Conservation (phyloP, 305 asterid species). For the Plantago coronopus region DNA sequence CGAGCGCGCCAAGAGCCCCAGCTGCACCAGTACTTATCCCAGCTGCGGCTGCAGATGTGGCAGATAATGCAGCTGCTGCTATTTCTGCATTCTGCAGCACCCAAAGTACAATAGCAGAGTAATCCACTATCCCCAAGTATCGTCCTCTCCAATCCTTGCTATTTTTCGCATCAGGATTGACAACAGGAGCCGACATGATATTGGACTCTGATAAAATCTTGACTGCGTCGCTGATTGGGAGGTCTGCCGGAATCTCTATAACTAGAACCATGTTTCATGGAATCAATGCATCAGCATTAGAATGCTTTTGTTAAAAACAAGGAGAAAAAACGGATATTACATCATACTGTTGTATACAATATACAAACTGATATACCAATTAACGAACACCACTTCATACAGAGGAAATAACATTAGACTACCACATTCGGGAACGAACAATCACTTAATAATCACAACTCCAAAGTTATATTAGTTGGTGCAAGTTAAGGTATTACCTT, state of each 20-base stretch:
- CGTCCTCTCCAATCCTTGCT: slow-evolving; percentile 57
- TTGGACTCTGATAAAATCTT: slow-evolving; percentile 66
- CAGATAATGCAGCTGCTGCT: slow-evolving; percentile 73
- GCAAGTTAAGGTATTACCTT: slow-evolving; percentile 40
- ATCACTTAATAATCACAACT: too few species aligned
- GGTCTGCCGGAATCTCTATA: slow-evolving; percentile 66
- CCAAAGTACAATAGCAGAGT: slow-evolving; percentile 76
- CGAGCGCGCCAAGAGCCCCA: slow-evolving; percentile 76
- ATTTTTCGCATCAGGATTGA: slow-evolving; percentile 37
- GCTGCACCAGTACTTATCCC: slow-evolving; percentile 77
- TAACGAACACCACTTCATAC: too few species aligned
- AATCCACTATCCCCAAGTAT: slow-evolving; percentile 74
- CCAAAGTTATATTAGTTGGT: too few species aligned
- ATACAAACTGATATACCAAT: too few species aligned
- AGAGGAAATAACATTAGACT: too few species aligned
- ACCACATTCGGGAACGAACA: too few species aligned
- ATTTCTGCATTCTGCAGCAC: slow-evolving; percentile 69
- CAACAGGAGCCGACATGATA: slow-evolving; percentile 76
- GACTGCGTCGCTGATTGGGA: slow-evolving; percentile 56
- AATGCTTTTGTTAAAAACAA: too few species aligned
- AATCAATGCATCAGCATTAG: slow-evolving; percentile 1
- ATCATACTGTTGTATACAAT: too few species aligned
- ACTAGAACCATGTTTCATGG: slow-evolving; percentile 32
- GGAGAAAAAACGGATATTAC: too few species aligned
- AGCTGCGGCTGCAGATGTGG: slow-evolving; percentile 72